Conservation (phyloP, 2,329 filamentous ascomycete species). For the Aphanoascus verrucosus region DNA sequence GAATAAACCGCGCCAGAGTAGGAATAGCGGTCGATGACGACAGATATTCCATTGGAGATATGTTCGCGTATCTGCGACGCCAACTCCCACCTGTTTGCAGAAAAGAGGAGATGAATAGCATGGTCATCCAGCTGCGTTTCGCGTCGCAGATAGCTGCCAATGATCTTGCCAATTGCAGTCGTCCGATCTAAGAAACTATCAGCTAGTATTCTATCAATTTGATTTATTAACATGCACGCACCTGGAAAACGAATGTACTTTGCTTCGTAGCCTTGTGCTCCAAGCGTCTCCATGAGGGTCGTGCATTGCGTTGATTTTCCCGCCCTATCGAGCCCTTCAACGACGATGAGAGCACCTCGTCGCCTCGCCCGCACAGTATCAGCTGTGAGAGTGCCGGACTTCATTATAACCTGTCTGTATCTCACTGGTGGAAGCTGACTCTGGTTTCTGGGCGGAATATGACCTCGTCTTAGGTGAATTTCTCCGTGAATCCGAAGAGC, state of each 20-base stretch:
- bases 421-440: too few species aligned
- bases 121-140: conserved; percentile 69
- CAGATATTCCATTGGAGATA: conserved; percentile 56
- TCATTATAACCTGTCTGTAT: too few species aligned
- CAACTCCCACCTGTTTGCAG: conserved; percentile 79
- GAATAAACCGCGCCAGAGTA: conserved; percentile 91
- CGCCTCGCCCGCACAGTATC: background rate
- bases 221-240: conserved; percentile 24
- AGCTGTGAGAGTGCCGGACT: background rate
- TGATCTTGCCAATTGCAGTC: conserved; percentile 77
- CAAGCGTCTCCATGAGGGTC: conserved; percentile 48
- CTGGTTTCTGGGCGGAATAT: too few species aligned
- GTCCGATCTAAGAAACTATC: conserved; percentile 52
- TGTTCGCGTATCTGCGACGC: conserved; percentile 34
- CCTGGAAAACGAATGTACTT: conserved; percentile 57
- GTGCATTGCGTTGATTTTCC: conserved; percentile 88
- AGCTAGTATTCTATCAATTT: conserved; percentile 6
- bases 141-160: conserved; percentile 68
- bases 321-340: conserved; percentile 81
- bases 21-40: conserved; percentile 88
- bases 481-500: too few species aligned
- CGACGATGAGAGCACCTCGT: conserved; percentile 62
- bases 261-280: conserved; percentile 42
- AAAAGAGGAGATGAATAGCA: conserved; percentile 80
- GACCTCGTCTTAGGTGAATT: too few species aligned